Evolutionary conservation across 2,329 filamentous ascomycete species (phyloP).

Genomic region (Chaetomium globosum): DNA sequence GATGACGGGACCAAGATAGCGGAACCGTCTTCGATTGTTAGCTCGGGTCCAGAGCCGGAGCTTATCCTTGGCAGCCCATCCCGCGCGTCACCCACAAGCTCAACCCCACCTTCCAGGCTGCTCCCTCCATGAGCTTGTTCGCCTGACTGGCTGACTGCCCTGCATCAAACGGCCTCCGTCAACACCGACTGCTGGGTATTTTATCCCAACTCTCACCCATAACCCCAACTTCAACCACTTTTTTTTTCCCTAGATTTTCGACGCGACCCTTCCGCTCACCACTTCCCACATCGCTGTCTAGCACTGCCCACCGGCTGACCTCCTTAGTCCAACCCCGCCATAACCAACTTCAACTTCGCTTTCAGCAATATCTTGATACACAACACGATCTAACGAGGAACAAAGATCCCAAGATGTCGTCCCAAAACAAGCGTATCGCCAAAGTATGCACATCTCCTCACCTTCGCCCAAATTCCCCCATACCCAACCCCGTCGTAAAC

Average conservation of each 20-base stretch:
- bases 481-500: neutral
- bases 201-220: neutral
- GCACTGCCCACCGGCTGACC: neutral
- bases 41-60: neutral
- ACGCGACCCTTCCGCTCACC: neutral
- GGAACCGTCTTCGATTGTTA: too few relatives aligned
- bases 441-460: conserved; percentile 26
- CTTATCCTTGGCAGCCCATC: conserved; percentile 1
- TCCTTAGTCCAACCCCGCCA: neutral
- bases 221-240: neutral
- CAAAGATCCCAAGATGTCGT: conserved; percentile 28
- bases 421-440: conserved; percentile 32
- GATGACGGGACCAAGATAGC: too few relatives aligned
- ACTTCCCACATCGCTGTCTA: neutral
- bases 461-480: too few relatives aligned
- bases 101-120: conserved; percentile 10
- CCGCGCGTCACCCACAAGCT: conserved; percentile 5
- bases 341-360: neutral
- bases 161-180: neutral
- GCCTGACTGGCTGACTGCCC: neutral
- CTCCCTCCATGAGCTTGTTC: neutral
- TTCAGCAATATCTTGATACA: neutral
- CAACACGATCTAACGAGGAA: neutral
- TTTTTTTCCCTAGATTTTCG: neutral
- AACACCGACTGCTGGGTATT: neutral